Percentiles rank a stretch among this genome's conserved stretches.
phyloP scores from a whole-genome alignment of 805 yeast species.

The Lipomyces chichibuensis region DNA sequence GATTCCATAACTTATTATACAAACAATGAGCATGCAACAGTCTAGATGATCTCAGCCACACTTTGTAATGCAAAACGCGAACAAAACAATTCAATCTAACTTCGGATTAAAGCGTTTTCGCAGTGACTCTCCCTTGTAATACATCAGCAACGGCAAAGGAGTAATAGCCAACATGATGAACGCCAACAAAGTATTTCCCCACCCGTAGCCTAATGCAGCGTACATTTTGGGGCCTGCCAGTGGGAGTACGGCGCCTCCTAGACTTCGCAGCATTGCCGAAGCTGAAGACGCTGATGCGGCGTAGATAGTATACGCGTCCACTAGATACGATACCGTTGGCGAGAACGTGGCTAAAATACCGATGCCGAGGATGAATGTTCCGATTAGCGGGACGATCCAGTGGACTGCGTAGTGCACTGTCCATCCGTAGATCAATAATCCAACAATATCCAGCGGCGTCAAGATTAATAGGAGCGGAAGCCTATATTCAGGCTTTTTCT shows the following conservation, averaged over 20 bases:
- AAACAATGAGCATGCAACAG: neutral
- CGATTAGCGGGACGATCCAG: constrained; percentile 68
- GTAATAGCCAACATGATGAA: constrained; percentile 60
- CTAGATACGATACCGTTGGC: constrained; percentile 65
- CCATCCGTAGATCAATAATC: constrained; percentile 73
- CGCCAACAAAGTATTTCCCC: constrained; percentile 55
- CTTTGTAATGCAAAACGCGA: neutral
- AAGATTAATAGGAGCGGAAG: constrained; percentile 56
- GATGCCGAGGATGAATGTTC: constrained; percentile 62
- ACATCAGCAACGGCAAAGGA: constrained; percentile 54
- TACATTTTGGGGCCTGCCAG: constrained; percentile 59
- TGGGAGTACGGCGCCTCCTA: constrained; percentile 70
- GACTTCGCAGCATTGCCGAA: constrained; percentile 66
- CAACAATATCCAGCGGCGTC: constrained; percentile 59
- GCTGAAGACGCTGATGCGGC: constrained; percentile 74
- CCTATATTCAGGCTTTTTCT: constrained; percentile 67
- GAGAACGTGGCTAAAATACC: constrained; percentile 65
- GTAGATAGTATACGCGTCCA: constrained; percentile 69
- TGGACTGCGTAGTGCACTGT: constrained; percentile 57
- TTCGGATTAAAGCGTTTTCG: constrained; percentile 20
- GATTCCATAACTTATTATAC: neutral
- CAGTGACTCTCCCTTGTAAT: constrained; percentile 13
- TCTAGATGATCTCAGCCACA: neutral
- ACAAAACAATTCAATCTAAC: neutral
- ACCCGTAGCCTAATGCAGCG: constrained; percentile 28